phyloP scores from a whole-genome alignment of 306 rosid genomes.

The Vigna unguiculata region DNA sequence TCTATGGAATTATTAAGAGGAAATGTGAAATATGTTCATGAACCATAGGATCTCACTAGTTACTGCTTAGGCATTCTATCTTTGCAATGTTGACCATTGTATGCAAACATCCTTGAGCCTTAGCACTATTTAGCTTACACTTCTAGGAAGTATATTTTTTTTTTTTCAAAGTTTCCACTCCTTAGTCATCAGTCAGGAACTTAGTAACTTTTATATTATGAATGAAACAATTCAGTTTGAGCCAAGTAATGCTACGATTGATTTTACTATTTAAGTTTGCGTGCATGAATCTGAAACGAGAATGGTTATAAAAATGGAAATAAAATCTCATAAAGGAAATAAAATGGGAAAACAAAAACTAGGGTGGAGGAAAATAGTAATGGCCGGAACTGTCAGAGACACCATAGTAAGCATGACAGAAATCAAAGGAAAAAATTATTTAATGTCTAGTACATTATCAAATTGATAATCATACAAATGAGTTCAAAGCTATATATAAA shows the following conservation, averaged over 20 bases:
- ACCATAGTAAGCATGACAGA: conserved; percentile 1
- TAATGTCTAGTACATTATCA: conserved; percentile 38
- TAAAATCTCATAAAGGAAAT: neutral
- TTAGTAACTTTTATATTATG: conserved; percentile 15
- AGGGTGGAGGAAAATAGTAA: neutral
- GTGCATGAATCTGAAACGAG: neutral
- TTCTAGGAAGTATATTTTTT: conserved; percentile 4
- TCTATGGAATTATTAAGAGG: conserved; percentile 12
- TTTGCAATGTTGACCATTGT: conserved; percentile 25
- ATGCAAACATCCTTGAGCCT: neutral
- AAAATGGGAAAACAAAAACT: neutral
- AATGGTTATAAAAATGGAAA: neutral
- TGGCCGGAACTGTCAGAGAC: neutral
- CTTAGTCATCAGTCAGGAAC: neutral
- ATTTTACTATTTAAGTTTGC: neutral
- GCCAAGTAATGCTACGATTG: neutral
- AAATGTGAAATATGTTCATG: conserved; percentile 17
- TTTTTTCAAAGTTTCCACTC: conserved; percentile 13
- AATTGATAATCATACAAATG: conserved; percentile 40
- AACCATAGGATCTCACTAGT: conserved; percentile 30
- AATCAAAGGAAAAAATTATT: conserved; percentile 17
- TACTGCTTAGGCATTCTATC: neutral
- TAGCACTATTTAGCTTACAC: neutral
- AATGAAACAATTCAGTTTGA: conserved; percentile 27
- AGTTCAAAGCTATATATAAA: conserved; percentile 30